These are phyloP conservation scores for Rhexocercosporidium sp. DNA, from an alignment of 2,329 filamentous ascomycete genomes.

Conservation along the genomic window DNA sequence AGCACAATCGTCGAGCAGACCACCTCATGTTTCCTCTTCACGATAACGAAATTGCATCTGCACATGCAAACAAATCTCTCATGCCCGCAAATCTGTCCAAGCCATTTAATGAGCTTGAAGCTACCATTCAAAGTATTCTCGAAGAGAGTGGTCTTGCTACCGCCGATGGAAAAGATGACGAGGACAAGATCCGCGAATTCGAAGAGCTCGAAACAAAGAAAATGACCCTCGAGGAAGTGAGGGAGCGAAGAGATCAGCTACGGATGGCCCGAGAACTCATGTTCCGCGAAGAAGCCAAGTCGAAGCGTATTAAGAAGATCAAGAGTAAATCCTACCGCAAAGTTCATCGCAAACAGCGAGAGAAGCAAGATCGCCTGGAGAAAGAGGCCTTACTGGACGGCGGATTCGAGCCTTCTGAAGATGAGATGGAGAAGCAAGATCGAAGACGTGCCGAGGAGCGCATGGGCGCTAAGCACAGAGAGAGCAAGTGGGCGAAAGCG, in stretches of 20 bases:
- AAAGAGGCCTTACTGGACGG: constrained; percentile 61
- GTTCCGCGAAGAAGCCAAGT: constrained; percentile 85
- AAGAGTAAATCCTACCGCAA: constrained; percentile 96
- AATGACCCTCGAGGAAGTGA: constrained; percentile 73
- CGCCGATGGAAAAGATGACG: constrained; percentile 61
- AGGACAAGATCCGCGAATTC: constrained; percentile 70
- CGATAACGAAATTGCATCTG: constrained; percentile 65
- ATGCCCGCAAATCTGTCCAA: constrained; percentile 66
- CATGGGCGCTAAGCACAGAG: constrained; percentile 72
- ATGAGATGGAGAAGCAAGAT: constrained; percentile 68
- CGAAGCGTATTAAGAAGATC: constrained; percentile 97
- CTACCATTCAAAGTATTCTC: constrained; percentile 85
- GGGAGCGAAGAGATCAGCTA: constrained; percentile 74
- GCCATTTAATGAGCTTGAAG: constrained; percentile 81
- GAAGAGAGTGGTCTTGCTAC: constrained; percentile 80
- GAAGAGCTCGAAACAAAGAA: constrained; percentile 75
- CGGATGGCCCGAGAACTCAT: constrained; percentile 82
- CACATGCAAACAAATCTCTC: constrained; percentile 67
- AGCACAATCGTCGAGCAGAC: constrained; percentile 89
- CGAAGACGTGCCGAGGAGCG: constrained; percentile 69
- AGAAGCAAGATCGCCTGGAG: constrained; percentile 62
- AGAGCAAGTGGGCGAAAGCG: constrained; percentile 75
- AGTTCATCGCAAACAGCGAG: constrained; percentile 82
- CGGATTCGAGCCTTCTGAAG: constrained; percentile 64
- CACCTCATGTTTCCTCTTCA: constrained; percentile 87